phyloP scores from a whole-genome alignment of 306 rosid genomes.

The Corylus heterophylla region DNA sequence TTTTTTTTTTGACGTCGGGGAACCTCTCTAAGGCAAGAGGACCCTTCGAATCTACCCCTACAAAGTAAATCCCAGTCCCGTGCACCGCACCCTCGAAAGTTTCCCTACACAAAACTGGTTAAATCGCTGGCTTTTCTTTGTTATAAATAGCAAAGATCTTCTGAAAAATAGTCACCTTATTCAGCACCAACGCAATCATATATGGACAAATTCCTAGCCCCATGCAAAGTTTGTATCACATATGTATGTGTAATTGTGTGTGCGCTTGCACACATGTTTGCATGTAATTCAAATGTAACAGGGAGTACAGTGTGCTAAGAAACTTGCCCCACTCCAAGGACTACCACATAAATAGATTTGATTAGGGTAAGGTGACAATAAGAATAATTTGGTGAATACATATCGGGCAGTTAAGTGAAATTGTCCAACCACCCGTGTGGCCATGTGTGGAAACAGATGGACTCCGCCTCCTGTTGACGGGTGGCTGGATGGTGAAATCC shows the following conservation, averaged over 20 bases:
- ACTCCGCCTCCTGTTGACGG: too few species aligned
- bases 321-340: neutral
- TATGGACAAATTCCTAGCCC: neutral
- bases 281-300: neutral
- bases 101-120: too few species aligned
- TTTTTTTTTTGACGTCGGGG: too few species aligned
- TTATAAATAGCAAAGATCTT: neutral
- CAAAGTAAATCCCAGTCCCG: too few species aligned
- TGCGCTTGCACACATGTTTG: neutral
- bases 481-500: too few species aligned
- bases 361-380: neutral
- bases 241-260: neutral
- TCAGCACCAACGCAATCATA: neutral
- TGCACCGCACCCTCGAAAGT: too few species aligned
- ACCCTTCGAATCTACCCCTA: too few species aligned
- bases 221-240: neutral
- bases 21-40: too few species aligned
- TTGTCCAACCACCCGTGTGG: too few species aligned
- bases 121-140: too few species aligned
- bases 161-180: neutral
- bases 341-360: neutral
- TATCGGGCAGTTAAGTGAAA: too few species aligned
- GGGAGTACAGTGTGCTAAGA: neutral
- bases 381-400: neutral
- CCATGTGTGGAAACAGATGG: too few species aligned